Evolutionary conservation across 768 basidiomycete species (phyloP), one percentile per base, ranked within the genome.

Genomic region (Russula foetens): DNA sequence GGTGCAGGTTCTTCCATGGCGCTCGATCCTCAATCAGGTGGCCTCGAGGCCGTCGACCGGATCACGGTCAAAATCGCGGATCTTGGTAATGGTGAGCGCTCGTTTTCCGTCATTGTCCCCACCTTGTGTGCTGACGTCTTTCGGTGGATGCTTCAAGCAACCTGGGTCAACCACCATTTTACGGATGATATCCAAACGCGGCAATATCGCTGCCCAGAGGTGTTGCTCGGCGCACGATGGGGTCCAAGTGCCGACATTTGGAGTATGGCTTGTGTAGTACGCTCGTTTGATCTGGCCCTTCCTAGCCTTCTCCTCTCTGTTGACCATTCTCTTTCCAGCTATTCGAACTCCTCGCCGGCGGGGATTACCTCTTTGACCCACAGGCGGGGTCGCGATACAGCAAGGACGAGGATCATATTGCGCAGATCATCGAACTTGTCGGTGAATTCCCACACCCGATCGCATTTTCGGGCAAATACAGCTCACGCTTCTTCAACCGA

Each of bases 61-160:
- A 97, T 98, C 63, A 98, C 94, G 7, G 97, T 99, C 54, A 98
- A 98, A 80, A 98, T 99, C 70, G 97, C 96, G 31, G 97, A 99
- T 80, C 75, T 99, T 55, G 97, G 97, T 8, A 98, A 98, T 72
- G 92, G 92, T 84, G 70, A 60, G 84, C 74, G 46, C 50, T 14
- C 43, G n/a, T 44, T 38, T 41, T 17, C 41, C 60, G 43, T 59
- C 17, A 47, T 44, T 56, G 26, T 28, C 45, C 15, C 23, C 60
- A 45, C 12, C 64, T 53, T 57, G 31, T 59, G 56, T 45, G 48
- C 43, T 50, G 50, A 49, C 53, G 7, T 17, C n/a, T 23, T 49
- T 17, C 31, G 48, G n/a, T 33, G 45, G 46, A 39, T 29, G 7
- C 39, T 28, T 28, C 15, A 67, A 86, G 90, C 90, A 11, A 92